phyloP scores from a whole-genome alignment of 768 basidiomycete species.

The Hericium coralloides region DNA sequence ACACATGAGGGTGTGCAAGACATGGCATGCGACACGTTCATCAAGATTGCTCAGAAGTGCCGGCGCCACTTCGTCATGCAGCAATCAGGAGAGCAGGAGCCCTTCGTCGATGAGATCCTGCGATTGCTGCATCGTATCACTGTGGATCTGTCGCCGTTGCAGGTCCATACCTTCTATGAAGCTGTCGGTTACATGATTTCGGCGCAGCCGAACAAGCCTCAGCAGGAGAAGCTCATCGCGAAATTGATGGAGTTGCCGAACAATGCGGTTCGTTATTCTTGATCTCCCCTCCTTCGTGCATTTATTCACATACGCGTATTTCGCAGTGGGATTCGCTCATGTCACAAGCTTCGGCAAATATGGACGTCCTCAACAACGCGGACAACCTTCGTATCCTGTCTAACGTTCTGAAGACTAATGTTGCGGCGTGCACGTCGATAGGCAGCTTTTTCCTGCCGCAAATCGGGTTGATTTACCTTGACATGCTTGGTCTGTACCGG shows the following conservation, averaged over 20 bases:
- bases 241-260: conserved; percentile 98
- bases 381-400: conserved; percentile 97
- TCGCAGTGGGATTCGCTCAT: conserved; percentile 92
- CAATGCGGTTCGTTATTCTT: conserved; percentile 55
- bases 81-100: conserved; percentile 93
- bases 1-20: conserved; percentile 99
- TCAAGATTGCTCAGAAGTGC: conserved; percentile 99
- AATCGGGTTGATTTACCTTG: conserved; percentile 89
- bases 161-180: conserved; percentile 98
- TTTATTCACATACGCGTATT: conserved; percentile 1
- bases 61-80: conserved; percentile 98
- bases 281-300: neutral
- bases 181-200: conserved; percentile 99
- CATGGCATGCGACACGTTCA: conserved; percentile 99
- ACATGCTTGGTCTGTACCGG: conserved; percentile 97
- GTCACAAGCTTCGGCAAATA: conserved; percentile 86
- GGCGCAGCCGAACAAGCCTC: conserved; percentile 95
- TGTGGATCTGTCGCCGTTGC: conserved; percentile 86
- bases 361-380: conserved; percentile 82
- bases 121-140: conserved; percentile 89
- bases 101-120: conserved; percentile 96
- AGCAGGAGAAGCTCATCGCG: conserved; percentile 89
- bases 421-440: conserved; percentile 94
- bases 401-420: conserved; percentile 97
- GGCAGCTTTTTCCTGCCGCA: conserved; percentile 98